phyloP scores from a whole-genome alignment of 148 eudicot genomes.

The Spergularia bocconei region DNA sequence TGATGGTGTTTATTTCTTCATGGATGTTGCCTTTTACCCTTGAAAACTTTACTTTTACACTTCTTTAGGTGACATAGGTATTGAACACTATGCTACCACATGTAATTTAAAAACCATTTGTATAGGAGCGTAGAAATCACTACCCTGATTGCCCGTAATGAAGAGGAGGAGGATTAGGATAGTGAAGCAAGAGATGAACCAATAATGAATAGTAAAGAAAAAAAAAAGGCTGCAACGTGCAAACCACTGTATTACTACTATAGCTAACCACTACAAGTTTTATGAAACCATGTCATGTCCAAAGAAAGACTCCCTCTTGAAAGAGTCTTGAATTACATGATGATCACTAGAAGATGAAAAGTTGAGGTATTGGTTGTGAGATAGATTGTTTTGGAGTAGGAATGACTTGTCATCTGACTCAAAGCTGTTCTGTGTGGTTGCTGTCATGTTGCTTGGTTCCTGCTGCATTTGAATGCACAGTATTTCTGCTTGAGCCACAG shows the following conservation, averaged over 20 bases:
- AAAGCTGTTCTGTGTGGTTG: slow-evolving; percentile 26
- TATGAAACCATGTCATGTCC: slow-evolving; percentile 66
- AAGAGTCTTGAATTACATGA: slow-evolving; percentile 58
- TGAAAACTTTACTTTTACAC: not conserved
- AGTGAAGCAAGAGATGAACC: not conserved
- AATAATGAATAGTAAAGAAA: slow-evolving; percentile 12
- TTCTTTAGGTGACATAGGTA: not conserved
- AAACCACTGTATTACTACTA: slow-evolving; percentile 12
- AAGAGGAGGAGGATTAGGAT: not conserved
- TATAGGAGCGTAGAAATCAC: not conserved
- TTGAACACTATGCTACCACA: too few species aligned
- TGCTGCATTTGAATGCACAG: slow-evolving; percentile 88
- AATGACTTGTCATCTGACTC: slow-evolving; percentile 36
- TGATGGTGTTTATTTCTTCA: not conserved
- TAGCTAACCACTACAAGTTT: not conserved
- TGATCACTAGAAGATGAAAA: slow-evolving; percentile 42
- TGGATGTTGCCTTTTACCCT: not conserved
- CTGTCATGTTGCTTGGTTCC: slow-evolving; percentile 32
- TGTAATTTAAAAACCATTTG: too few species aligned
- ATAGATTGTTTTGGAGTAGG: slow-evolving; percentile 34
- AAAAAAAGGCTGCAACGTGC: slow-evolving; percentile 13
- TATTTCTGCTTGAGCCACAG: slow-evolving; percentile 86
- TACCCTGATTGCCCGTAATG: too few species aligned
- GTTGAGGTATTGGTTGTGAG: slow-evolving; percentile 38
- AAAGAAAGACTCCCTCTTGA: slow-evolving; percentile 58